Evolutionary conservation across 208 protist species (phyloP).

Genomic region (Trypanosoma brucei): DNA sequence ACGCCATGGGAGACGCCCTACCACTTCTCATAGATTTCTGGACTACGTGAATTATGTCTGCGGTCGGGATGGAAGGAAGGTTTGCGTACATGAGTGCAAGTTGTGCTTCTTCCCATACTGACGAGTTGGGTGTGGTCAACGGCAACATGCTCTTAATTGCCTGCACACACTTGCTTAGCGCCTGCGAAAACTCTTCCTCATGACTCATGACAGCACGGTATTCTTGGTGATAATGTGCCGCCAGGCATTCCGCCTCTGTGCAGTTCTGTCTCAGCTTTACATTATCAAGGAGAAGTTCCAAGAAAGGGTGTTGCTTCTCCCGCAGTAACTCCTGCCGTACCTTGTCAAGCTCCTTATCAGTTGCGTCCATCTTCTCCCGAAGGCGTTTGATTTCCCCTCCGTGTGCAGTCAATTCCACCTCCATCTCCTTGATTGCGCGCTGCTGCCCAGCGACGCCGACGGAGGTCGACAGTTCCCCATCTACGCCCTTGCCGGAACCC

Average conservation of each 20-base stretch:
- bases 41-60: slow-evolving; percentile 52
- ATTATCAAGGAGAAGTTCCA: slow-evolving; percentile 78
- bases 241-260: slow-evolving; percentile 80
- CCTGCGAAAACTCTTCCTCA: slow-evolving; percentile 65
- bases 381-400: slow-evolving; percentile 32
- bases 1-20: slow-evolving; percentile 3
- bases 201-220: slow-evolving; percentile 40
- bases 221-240: slow-evolving; percentile 78
- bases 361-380: slow-evolving; percentile 37
- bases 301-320: slow-evolving; percentile 45
- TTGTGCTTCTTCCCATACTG: slow-evolving; percentile 24
- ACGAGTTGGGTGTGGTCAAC: slow-evolving; percentile 13
- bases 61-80: slow-evolving; percentile 46
- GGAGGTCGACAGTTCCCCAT: slow-evolving; percentile 16
- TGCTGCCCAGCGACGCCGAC: slow-evolving; percentile 65
- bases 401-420: slow-evolving; percentile 32
- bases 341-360: slow-evolving; percentile 44
- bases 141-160: slow-evolving; percentile 44
- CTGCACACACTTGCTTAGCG: slow-evolving; percentile 44
- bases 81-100: slow-evolving; percentile 59
- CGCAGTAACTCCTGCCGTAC: slow-evolving; percentile 42
- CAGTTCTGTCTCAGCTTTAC: slow-evolving; percentile 58
- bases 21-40: slow-evolving; percentile 38
- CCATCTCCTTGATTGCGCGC: slow-evolving; percentile 47
- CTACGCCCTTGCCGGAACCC: neutral